These are phyloP conservation scores for Fusarium devonianum DNA, from an alignment of 2,329 filamentous ascomycete genomes.

Conservation along the genomic window DNA sequence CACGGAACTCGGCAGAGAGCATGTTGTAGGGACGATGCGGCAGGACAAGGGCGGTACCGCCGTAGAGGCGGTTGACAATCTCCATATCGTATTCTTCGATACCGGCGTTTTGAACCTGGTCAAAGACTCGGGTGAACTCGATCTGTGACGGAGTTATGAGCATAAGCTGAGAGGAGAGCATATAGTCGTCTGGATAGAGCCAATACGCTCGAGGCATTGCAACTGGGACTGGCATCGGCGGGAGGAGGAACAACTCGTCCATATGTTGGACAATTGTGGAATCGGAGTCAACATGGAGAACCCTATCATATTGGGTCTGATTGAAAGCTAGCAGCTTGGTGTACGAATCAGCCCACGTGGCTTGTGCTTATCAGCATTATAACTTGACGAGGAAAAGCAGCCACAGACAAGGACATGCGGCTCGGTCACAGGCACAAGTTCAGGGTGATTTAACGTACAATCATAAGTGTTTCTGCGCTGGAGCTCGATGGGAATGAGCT, in stretches of 20 bases:
- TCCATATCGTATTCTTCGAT: constrained; percentile 69
- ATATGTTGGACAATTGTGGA: constrained; percentile 66
- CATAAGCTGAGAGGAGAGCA: constrained; percentile 65
- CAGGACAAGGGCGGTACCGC: constrained; percentile 64
- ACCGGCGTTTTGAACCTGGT: constrained; percentile 37
- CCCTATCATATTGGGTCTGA: constrained; percentile 63
- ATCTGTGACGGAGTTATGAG: constrained; percentile 63
- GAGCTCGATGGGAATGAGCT: constrained; percentile 51
- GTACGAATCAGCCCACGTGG: constrained; percentile 69
- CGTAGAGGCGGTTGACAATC: constrained; percentile 68
- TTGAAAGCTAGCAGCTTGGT: constrained; percentile 75
- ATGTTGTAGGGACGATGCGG: constrained; percentile 70
- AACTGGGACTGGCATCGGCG: constrained; percentile 61
- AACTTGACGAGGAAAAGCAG: too few species aligned
- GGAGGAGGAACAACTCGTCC: constrained; percentile 76
- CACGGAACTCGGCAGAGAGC: constrained; percentile 68
- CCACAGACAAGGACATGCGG: too few species aligned
- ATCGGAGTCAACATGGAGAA: constrained; percentile 67
- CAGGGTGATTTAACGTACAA: too few species aligned
- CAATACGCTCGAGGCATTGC: constrained; percentile 78
- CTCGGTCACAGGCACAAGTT: too few species aligned
- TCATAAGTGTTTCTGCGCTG: constrained; percentile 47
- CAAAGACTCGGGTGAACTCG: constrained; percentile 54
- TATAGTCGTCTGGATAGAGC: constrained; percentile 61
- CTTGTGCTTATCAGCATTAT: too few species aligned